Evolutionary conservation across 139 green algal genomes (phyloP).

Genomic region (Picochlorum sp.): DNA sequence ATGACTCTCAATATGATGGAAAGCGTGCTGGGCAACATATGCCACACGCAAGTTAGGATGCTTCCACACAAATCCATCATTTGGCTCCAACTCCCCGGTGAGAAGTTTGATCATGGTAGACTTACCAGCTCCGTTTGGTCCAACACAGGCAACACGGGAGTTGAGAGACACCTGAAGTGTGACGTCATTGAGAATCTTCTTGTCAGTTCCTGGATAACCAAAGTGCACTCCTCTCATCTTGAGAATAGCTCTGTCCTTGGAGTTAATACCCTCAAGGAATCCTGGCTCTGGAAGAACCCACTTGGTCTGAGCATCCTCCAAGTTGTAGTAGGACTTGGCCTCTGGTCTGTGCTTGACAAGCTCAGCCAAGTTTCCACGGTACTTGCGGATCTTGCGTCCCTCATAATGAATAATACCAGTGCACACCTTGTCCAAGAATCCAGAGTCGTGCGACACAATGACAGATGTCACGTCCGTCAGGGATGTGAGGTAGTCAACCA

Average conservation of each 20-base stretch:
- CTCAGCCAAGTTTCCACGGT: constrained; percentile 82
- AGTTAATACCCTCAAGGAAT: constrained; percentile 90
- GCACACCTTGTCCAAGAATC: constrained; percentile 82
- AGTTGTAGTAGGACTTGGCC: constrained; percentile 78
- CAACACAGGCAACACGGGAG: constrained; percentile 71
- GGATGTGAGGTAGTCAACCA: constrained; percentile 63
- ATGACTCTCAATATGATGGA: constrained; percentile 83
- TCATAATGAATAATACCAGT: constrained; percentile 85
- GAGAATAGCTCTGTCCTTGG: constrained; percentile 88
- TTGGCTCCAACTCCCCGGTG: constrained; percentile 68
- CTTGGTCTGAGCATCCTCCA: constrained; percentile 45
- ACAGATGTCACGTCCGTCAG: constrained; percentile 64
- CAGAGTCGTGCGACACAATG: constrained; percentile 83
- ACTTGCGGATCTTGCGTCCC: constrained; percentile 71
- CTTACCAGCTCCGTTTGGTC: constrained; percentile 86
- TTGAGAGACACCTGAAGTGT: constrained; percentile 67
- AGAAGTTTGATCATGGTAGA: constrained; percentile 89
- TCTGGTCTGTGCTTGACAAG: constrained; percentile 81
- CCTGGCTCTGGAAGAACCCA: constrained; percentile 82
- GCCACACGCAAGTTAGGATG: constrained; percentile 90
- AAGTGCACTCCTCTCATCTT: constrained; percentile 79
- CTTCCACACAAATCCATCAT: constrained; percentile 66
- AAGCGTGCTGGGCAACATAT: constrained; percentile 93
- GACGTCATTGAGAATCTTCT: constrained; percentile 55
- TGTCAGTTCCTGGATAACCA: constrained; percentile 67